phyloP scores from a whole-genome alignment of 164 flowering plant species.

The Vitis amurensis region DNA sequence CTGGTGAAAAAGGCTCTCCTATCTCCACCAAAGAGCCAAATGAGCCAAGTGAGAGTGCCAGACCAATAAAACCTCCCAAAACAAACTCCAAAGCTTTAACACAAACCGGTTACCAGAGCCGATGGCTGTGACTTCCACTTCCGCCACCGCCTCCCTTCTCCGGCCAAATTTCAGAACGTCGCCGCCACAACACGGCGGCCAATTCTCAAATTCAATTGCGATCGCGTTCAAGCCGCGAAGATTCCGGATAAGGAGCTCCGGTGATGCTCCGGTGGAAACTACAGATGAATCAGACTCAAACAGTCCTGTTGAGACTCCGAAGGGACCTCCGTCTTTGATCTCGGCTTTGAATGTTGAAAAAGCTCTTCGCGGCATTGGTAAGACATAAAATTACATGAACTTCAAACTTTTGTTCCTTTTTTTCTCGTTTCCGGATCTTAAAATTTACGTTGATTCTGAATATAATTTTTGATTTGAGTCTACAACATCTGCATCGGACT shows the following conservation, averaged over 20 bases:
- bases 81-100: neutral
- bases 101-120: neutral
- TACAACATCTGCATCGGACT: too few species aligned
- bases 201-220: neutral
- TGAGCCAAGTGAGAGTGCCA: too few species aligned
- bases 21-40: conserved; percentile 4
- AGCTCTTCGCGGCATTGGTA: conserved; percentile 85
- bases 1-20: conserved; percentile 19
- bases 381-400: neutral
- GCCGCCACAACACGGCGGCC: neutral
- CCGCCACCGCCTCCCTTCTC: conserved; percentile 24
- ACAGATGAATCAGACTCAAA: conserved; percentile 23
- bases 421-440: neutral
- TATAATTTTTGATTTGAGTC: too few species aligned
- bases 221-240: conserved; percentile 14
- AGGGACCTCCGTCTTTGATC: conserved; percentile 58
- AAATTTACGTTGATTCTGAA: neutral
- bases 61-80: neutral
- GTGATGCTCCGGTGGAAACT: conserved; percentile 35
- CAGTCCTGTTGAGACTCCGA: conserved; percentile 43
- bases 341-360: conserved; percentile 73
- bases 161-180: conserved; percentile 1
- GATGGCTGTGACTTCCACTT: conserved; percentile 31
- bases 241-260: conserved; percentile 21
- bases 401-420: neutral